Base-by-base conservation (phyloP, 805 yeast genomes). In the Scheffersomyces stipitis region DNA sequence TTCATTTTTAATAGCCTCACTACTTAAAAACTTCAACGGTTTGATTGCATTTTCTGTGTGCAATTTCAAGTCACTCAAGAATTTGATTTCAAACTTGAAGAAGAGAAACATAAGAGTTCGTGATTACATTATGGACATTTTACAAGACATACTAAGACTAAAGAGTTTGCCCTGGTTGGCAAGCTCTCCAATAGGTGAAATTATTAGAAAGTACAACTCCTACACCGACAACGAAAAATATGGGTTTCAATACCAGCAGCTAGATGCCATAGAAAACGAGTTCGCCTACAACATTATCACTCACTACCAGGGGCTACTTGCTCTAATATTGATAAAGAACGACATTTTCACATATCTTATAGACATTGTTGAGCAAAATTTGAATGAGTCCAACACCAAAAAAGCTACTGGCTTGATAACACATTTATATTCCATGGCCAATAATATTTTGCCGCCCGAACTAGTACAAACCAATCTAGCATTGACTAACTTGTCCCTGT, bases 11-110 rank as follows among this genome's bases (percentile, higher is more conserved):
- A 56, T 91, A 2, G 63, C 84, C 0, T 56, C 75, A 3, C 62
- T 86, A 16, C 60, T 91, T 33, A 84, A 86, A 42, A 72, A 80
- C 23, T 83, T 91, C 79, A 71, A 84, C 9, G 99, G 99, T 0
- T 51, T 89, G 8, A 71, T 82, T 41, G 76, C 83, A 12, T 76
- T 82, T 48, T 73, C 84, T 1, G 69, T 75, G 38, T 67, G 81
- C 45, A 62, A 78, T 40, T 81, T 78, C 43, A 63, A 66, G 37
- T 73, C 82, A 7, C 53, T 90, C 15, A 66, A 63, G 28, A 77
- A 78, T 36, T 62, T 90, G 18, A 61, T 90, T 2, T 60, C 70
- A 29, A 82, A 89, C 54, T 64, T 93, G 29, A 60, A 66, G n/a
- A 70, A 74, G 35, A 80, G 79, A n/a, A 74, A 78, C 8, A 68